Conservation (phyloP, 1,139 yeast species). For the Diutina rugosa region DNA sequence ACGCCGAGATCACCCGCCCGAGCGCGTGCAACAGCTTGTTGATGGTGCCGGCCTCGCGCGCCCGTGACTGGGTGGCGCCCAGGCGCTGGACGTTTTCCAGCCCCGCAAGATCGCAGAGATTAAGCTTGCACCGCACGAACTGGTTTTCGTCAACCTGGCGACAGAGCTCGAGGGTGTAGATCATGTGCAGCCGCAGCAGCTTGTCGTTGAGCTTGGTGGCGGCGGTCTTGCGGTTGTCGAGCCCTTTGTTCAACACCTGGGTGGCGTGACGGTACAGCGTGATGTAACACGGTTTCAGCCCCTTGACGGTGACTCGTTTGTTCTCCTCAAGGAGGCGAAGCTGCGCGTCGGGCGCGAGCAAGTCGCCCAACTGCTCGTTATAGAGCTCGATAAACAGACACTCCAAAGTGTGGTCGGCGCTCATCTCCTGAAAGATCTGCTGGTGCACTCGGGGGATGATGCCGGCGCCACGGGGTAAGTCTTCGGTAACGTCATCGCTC, state of each 20-base stretch:
- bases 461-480: slow-evolving; percentile 5
- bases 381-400: slow-evolving; percentile 8
- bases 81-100: slow-evolving; percentile 8
- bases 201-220: slow-evolving; percentile 8
- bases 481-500: slow-evolving; percentile 3
- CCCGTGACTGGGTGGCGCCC: slow-evolving; percentile 8
- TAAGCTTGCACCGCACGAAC: slow-evolving; percentile 6
- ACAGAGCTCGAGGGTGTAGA: slow-evolving; percentile 7
- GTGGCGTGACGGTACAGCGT: slow-evolving; percentile 39
- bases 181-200: slow-evolving; percentile 8
- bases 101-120: slow-evolving; percentile 9
- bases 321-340: slow-evolving; percentile 5
- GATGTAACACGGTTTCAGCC: slow-evolving; percentile 42
- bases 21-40: slow-evolving; percentile 8
- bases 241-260: slow-evolving; percentile 6
- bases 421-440: slow-evolving; percentile 4
- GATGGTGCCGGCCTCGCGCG: slow-evolving; percentile 9
- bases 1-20: slow-evolving; percentile 8
- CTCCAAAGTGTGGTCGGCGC: slow-evolving; percentile 6
- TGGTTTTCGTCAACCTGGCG: slow-evolving; percentile 2
- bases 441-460: slow-evolving; percentile 9
- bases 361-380: slow-evolving; percentile 9
- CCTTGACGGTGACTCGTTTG: slow-evolving; percentile 36
- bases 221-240: slow-evolving; percentile 6
- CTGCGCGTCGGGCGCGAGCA: slow-evolving; percentile 19